phyloP scores from a whole-genome alignment of 2,329 filamentous ascomycete genomes.

The Fusarium torreyae region DNA sequence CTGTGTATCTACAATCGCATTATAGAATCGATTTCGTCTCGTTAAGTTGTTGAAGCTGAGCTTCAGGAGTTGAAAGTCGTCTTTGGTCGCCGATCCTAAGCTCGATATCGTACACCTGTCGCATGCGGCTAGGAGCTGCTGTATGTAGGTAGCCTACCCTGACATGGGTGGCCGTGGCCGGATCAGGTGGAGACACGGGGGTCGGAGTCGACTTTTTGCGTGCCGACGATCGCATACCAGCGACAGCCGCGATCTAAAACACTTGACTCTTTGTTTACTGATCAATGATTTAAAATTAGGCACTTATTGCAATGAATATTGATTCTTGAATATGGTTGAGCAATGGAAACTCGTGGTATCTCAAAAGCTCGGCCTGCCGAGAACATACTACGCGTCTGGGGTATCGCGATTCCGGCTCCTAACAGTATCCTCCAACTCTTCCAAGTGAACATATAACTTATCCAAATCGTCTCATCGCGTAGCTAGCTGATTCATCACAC shows the following conservation, averaged over 20 bases:
- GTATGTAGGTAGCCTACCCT: conserved; percentile 37
- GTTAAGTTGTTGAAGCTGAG: conserved; percentile 13
- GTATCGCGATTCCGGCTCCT: conserved; percentile 19
- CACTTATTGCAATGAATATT: neutral
- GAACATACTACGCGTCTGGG: conserved; percentile 15
- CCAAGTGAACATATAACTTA: neutral
- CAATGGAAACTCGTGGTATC: conserved; percentile 19
- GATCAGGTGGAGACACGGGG: conserved; percentile 41
- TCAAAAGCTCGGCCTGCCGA: conserved; percentile 8
- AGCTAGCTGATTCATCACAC: neutral
- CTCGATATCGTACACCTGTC: conserved; percentile 50
- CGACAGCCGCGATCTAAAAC: conserved; percentile 9
- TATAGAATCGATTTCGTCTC: conserved; percentile 15
- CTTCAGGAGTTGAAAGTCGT: conserved; percentile 17
- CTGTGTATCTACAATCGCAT: conserved; percentile 38
- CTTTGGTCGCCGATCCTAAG: conserved; percentile 34
- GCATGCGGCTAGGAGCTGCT: conserved; percentile 50
- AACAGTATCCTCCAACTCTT: conserved; percentile 7
- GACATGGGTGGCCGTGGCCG: conserved; percentile 33
- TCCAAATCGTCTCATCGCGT: neutral
- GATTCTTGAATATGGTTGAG: conserved; percentile 9
- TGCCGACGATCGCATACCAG: conserved; percentile 40
- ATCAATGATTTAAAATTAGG: neutral
- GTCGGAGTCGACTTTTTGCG: conserved; percentile 52
- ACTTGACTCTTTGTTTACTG: neutral